Percentiles rank a stretch among this genome's conserved stretches.
Conservation (phyloP, 495 filamentous ascomycete genomes). For the Corynascus novoguineensis region DNA sequence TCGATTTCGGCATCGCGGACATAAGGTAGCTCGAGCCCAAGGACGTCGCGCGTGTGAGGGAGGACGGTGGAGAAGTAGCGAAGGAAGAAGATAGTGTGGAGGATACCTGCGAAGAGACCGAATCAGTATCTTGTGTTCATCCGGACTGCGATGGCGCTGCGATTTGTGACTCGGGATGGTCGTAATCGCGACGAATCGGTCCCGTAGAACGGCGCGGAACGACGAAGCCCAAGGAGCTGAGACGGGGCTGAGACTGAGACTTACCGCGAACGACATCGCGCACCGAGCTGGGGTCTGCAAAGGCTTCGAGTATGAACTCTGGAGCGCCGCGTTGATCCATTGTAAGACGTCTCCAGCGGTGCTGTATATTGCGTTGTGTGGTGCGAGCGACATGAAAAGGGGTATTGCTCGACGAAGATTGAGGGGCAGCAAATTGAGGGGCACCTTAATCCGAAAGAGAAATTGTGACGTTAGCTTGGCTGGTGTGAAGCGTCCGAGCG, state of each 20-base stretch:
- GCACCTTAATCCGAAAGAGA: slow-evolving; percentile 14
- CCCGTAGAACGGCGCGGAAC: neutral
- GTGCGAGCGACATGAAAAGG: neutral
- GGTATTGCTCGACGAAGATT: neutral
- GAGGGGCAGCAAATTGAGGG: slow-evolving; percentile 10
- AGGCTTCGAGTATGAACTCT: slow-evolving; percentile 79
- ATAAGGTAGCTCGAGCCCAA: slow-evolving; percentile 84
- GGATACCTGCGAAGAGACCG: slow-evolving; percentile 55
- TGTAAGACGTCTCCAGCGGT: slow-evolving; percentile 11
- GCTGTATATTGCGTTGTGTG: neutral
- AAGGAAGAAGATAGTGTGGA: slow-evolving; percentile 98
- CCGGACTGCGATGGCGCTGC: neutral
- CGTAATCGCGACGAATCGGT: too few relatives aligned
- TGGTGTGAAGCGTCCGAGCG: neutral
- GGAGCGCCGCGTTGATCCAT: slow-evolving; percentile 59
- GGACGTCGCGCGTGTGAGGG: slow-evolving; percentile 81
- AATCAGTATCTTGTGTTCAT: neutral
- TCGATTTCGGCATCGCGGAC: slow-evolving; percentile 88
- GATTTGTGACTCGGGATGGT: too few relatives aligned
- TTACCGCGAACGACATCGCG: slow-evolving; percentile 90
- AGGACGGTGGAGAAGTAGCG: slow-evolving; percentile 85
- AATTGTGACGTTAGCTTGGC: slow-evolving; percentile 11
- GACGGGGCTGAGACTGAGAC: neutral
- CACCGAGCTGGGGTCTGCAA: slow-evolving; percentile 73
- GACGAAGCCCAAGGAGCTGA: too few relatives aligned